Evolutionary conservation across 2,329 filamentous ascomycete species (phyloP).

Genomic region (Celoporthe dispersa): DNA sequence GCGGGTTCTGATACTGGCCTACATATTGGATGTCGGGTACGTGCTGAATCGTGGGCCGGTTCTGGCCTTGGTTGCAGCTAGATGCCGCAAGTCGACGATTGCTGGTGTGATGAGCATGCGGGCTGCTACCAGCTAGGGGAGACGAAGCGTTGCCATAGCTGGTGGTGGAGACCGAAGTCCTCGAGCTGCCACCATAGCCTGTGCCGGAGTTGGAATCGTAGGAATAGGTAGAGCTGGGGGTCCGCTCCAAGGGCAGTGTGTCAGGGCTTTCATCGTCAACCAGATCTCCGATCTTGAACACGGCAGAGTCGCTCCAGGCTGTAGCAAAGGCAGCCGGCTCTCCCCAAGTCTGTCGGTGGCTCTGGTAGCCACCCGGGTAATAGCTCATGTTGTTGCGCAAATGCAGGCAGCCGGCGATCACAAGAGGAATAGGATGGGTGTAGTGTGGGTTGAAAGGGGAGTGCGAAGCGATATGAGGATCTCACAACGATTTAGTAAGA

Average conservation of each 20-base stretch:
- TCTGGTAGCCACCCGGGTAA: not conserved
- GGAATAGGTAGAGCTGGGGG: not conserved
- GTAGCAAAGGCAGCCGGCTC: not conserved
- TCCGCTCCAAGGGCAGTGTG: not conserved
- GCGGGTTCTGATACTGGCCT: constrained; percentile 8
- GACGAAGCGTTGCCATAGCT: not conserved
- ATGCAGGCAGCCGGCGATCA: not conserved
- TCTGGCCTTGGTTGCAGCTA: not conserved
- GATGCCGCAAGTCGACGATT: not conserved
- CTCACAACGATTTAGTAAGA: not conserved
- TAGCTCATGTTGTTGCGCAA: not conserved
- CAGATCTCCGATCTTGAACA: not conserved
- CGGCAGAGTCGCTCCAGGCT: not conserved
- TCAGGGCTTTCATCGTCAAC: not conserved
- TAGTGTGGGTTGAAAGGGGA: not conserved
- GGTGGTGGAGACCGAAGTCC: constrained; percentile 5
- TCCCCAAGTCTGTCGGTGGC: not conserved
- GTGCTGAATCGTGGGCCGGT: not conserved
- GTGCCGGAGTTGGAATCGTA: not conserved
- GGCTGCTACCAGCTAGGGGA: not conserved
- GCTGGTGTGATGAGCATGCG: not conserved
- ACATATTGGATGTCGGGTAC: not conserved
- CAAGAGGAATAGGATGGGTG: not conserved
- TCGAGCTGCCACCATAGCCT: constrained; percentile 17
- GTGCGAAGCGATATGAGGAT: not conserved